Conservation (phyloP, 495 filamentous ascomycete species). For the Pyrenula massariospora region DNA sequence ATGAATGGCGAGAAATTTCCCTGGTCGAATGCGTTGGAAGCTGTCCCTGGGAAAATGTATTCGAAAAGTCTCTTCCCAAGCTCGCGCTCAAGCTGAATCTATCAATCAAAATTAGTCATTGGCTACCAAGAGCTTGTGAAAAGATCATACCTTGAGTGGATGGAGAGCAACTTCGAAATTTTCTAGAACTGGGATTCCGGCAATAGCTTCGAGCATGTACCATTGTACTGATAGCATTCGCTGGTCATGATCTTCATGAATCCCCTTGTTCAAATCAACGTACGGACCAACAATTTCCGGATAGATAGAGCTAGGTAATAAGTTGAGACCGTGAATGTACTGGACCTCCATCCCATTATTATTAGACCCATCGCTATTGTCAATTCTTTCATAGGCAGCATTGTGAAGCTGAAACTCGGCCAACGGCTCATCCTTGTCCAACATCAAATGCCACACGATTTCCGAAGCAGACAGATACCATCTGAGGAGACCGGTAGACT, state of each 20-base stretch:
- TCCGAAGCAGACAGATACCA: slow-evolving; percentile 87
- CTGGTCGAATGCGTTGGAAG: slow-evolving; percentile 44
- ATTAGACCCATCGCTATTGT: slow-evolving; percentile 94
- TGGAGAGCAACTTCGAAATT: slow-evolving; percentile 93
- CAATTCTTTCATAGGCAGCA: slow-evolving; percentile 83
- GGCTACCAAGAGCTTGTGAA: neutral
- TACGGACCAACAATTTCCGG: slow-evolving; percentile 92
- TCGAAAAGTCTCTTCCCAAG: slow-evolving; percentile 91
- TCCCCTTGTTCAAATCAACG: slow-evolving; percentile 45
- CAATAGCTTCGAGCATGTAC: slow-evolving; percentile 97
- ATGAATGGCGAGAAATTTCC: slow-evolving; percentile 70
- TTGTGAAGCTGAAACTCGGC: slow-evolving; percentile 86
- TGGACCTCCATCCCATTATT: slow-evolving; percentile 82
- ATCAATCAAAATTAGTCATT: neutral
- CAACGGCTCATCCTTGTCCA: slow-evolving; percentile 74
- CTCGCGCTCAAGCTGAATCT: slow-evolving; percentile 71
- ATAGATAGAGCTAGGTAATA: slow-evolving; percentile 82
- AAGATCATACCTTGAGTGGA: slow-evolving; percentile 59
- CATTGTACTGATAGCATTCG: slow-evolving; percentile 89
- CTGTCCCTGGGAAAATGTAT: slow-evolving; percentile 87
- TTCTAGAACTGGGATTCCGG: slow-evolving; percentile 93
- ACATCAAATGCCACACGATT: slow-evolving; percentile 93
- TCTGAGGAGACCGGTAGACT: slow-evolving; percentile 66
- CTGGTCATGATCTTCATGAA: slow-evolving; percentile 35
- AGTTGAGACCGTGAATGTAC: slow-evolving; percentile 72